phyloP scores from a whole-genome alignment of 176 grass and related monocot species.

The Triticum monococcum region DNA sequence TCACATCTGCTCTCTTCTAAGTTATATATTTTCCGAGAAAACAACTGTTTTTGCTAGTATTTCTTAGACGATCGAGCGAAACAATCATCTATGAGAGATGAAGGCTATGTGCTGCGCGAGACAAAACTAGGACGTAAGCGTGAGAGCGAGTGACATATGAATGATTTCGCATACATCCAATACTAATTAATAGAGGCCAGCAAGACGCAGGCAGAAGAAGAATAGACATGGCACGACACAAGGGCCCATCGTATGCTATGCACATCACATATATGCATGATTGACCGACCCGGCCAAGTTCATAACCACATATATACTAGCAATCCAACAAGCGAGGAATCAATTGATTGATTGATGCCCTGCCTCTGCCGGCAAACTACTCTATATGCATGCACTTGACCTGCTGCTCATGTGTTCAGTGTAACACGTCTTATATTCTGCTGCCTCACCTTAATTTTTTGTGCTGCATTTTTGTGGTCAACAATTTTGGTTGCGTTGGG shows the following conservation, averaged over 20 bases:
- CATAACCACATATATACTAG: too few relatives aligned
- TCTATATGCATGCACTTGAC: neutral
- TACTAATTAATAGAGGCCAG: neutral
- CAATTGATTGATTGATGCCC: neutral
- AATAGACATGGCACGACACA: neutral
- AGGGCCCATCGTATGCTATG: neutral
- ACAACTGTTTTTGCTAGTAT: too few relatives aligned
- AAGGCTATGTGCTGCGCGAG: neutral
- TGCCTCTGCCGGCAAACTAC: neutral
- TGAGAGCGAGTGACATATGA: neutral
- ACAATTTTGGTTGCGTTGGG: neutral
- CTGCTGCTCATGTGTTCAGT: neutral
- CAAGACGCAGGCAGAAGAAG: neutral
- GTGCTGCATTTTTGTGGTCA: neutral
- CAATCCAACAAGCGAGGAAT: neutral
- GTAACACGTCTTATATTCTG: neutral
- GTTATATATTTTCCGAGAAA: too few relatives aligned
- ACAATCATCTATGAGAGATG: too few relatives aligned
- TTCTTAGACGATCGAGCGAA: too few relatives aligned
- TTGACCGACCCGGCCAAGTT: too few relatives aligned
- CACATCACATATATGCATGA: neutral
- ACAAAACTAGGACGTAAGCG: neutral
- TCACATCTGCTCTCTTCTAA: too few relatives aligned
- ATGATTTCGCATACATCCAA: neutral
- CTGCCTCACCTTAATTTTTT: neutral